A percentile compares a stretch with the other conserved stretches of the same genome.
Conservation (phyloP, 2,329 filamentous ascomycete genomes). For the Anthostomella pinea region DNA sequence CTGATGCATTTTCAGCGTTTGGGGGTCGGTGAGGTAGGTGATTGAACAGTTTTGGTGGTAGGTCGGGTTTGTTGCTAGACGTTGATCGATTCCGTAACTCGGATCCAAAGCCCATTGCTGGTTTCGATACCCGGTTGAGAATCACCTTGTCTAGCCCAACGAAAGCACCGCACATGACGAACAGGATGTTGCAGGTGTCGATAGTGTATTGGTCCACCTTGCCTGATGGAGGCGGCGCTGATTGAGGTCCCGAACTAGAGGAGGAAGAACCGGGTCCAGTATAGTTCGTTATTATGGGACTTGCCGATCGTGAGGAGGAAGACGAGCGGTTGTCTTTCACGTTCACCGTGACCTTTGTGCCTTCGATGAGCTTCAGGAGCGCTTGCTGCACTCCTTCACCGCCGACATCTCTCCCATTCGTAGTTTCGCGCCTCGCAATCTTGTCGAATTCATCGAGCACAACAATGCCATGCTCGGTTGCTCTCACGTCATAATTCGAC, state of each 20-base stretch:
- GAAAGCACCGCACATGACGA: constrained; percentile 95
- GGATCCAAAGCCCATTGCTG: constrained; percentile 87
- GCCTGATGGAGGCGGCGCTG: constrained; percentile 41
- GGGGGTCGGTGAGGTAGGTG: constrained; percentile 55
- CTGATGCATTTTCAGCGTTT: constrained; percentile 29
- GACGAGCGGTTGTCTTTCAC: constrained; percentile 71
- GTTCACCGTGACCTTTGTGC: constrained; percentile 87
- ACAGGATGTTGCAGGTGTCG: constrained; percentile 93
- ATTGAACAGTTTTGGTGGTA: constrained; percentile 60
- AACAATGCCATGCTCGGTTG: constrained; percentile 88
- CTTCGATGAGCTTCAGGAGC: constrained; percentile 91
- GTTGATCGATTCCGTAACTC: constrained; percentile 62
- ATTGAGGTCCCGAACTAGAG: constrained; percentile 40
- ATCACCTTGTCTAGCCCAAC: constrained; percentile 87
- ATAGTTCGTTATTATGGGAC: constrained; percentile 53
- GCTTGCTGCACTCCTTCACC: constrained; percentile 97
- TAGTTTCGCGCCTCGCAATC: constrained; percentile 82
- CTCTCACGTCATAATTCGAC: constrained; percentile 81
- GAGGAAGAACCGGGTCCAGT: constrained; percentile 44
- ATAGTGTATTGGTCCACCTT: constrained; percentile 68
- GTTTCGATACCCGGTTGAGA: constrained; percentile 79
- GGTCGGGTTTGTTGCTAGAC: constrained; percentile 52
- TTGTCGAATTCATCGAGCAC: constrained; percentile 98
- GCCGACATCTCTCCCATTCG: constrained; percentile 88
- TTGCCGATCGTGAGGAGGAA: constrained; percentile 44